Evolutionary conservation across 2,329 filamentous ascomycete species (phyloP).

Genomic region (Xylariomycetidae sp.): DNA sequence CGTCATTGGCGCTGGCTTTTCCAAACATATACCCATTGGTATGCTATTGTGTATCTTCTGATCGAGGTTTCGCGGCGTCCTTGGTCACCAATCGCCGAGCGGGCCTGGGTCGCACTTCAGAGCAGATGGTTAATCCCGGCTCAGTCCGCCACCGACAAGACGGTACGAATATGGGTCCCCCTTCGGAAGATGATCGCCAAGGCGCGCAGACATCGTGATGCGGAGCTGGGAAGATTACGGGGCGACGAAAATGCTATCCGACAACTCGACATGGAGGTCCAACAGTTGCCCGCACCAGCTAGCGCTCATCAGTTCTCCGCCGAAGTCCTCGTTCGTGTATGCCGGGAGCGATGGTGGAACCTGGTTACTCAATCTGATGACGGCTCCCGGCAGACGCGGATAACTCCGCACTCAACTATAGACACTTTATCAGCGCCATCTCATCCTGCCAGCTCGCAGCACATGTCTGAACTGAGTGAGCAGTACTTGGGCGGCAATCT

Average conservation of each 20-base stretch:
- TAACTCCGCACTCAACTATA: not conserved
- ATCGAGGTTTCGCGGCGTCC: conserved; percentile 34
- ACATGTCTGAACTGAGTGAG: no score
- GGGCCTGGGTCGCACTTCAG: conserved; percentile 24
- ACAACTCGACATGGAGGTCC: conserved; percentile 26
- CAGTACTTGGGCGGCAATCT: no score
- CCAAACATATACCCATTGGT: conserved; percentile 48
- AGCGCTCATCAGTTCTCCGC: conserved; percentile 25
- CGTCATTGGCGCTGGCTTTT: conserved; percentile 46
- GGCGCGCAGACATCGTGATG: conserved; percentile 31
- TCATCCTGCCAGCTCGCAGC: not conserved
- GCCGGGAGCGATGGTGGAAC: conserved; percentile 28
- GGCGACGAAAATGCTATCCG: conserved; percentile 19
- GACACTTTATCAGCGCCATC: not conserved
- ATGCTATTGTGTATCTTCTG: conserved; percentile 44
- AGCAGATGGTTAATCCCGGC: conserved; percentile 23
- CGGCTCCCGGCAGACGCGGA: not conserved
- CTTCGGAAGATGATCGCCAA: conserved; percentile 34
- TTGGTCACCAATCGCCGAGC: conserved; percentile 22
- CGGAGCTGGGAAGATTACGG: conserved; percentile 31
- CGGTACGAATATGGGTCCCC: conserved; percentile 35
- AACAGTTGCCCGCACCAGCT: conserved; percentile 18
- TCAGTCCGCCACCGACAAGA: conserved; percentile 20
- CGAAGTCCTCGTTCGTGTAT: conserved; percentile 16
- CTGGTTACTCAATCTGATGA: conserved; percentile 15